Base-by-base conservation (phyloP, 306 rosid genomes). In the Gynostemma pentaphyllum region DNA sequence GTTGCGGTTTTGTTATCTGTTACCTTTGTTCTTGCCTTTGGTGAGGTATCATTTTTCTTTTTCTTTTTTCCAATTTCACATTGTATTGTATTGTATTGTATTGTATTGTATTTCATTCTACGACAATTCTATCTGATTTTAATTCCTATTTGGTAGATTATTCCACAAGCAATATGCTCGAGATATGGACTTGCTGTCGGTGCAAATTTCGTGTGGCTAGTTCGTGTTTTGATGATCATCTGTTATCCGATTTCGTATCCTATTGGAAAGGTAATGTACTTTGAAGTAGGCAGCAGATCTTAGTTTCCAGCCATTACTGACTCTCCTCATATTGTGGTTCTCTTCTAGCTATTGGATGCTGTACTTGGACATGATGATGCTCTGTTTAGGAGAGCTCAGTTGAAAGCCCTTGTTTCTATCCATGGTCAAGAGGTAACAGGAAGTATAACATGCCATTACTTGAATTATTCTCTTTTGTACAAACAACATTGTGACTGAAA, bases 101-200 rank as follows among this genome's bases (percentile, higher is more conserved):
- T 70, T 66, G 21, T 29, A 34, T 42, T 66, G 27, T 18, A n/a
- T 32, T 22, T 51, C 45, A 30, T 56, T 27, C 59, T 44, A 42
- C 61, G 71, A 21, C 19, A 56, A 36, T 21, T 44, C 37, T 65
- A 37, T 39, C 61, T 32, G 29, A 61, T 67, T 39, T 40, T 66
- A 4, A 29, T 49, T 66, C 15, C 27, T 7, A 11, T 24, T 9
- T 66, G 7, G 27, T 79, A 84, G 97, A 67, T 89, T 71, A 89
- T 89, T 61, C 97, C 97, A 22, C 97, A 89, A 84, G 95, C 97
- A 61, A 79, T 89, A 72, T 89, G 92, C 81, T 73, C 97, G 53
- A 79, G 85, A 77, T 86, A 82, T 46, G 89, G 95, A 16, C 87
- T 89, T 9, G 68, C 80, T 22, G 92, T 89, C 59, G 92, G 92